Conservation (phyloP, 352 stramenopile genomes). For the Elongisporangium prolatum region DNA sequence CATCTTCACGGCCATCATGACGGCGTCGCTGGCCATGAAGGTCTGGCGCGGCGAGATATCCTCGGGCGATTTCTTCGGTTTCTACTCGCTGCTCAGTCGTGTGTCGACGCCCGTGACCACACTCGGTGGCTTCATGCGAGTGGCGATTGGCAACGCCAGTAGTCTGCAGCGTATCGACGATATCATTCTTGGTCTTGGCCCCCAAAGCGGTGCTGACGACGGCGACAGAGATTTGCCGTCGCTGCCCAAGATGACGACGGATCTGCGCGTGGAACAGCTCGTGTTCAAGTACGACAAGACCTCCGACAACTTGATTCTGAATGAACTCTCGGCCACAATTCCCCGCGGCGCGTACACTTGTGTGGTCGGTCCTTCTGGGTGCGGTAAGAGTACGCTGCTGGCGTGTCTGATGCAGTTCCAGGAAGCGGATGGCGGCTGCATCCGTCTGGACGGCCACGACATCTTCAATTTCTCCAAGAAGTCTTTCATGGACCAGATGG, state of each 20-base stretch:
- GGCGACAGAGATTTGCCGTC: slow-evolving; percentile 63
- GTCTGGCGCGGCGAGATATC: slow-evolving; percentile 69
- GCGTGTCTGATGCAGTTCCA: slow-evolving; percentile 88
- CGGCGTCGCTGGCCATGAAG: slow-evolving; percentile 78
- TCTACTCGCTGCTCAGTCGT: slow-evolving; percentile 71
- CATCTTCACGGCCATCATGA: slow-evolving; percentile 88
- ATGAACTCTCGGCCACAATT: slow-evolving; percentile 63
- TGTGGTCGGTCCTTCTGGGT: slow-evolving; percentile 79
- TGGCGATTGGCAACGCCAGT: slow-evolving; percentile 83
- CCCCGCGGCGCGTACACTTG: slow-evolving; percentile 82
- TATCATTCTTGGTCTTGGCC: slow-evolving; percentile 65
- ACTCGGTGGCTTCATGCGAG: slow-evolving; percentile 85
- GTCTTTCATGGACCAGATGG: slow-evolving; percentile 85
- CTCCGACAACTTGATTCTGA: slow-evolving; percentile 79
- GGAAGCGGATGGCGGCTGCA: slow-evolving; percentile 73
- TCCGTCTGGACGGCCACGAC: slow-evolving; percentile 75
- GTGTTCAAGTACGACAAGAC: slow-evolving; percentile 87
- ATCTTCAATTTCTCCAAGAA: slow-evolving; percentile 86
- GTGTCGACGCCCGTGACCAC: slow-evolving; percentile 82
- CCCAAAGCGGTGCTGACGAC: slow-evolving; percentile 25
- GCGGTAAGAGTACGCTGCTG: slow-evolving; percentile 85
- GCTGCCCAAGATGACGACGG: slow-evolving; percentile 79
- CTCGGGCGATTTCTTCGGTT: slow-evolving; percentile 80
- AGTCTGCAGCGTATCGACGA: slow-evolving; percentile 86
- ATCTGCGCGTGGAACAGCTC: slow-evolving; percentile 76